phyloP scores from a whole-genome alignment of 2,329 filamentous ascomycete genomes.

The Ceratocystiopsis minuta region DNA sequence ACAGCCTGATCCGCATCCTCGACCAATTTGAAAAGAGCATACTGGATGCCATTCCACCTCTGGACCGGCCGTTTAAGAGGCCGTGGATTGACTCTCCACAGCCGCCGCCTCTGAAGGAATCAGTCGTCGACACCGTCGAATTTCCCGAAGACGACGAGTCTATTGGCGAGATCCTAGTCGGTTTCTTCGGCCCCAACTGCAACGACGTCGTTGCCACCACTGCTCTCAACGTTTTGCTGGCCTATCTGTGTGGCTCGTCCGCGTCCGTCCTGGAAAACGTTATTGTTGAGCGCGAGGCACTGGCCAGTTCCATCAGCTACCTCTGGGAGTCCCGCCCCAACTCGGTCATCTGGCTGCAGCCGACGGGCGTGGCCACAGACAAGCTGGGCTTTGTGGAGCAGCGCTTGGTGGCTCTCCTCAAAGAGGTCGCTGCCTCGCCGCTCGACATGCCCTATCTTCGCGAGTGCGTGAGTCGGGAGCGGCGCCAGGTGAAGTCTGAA shows the following conservation, averaged over 20 bases:
- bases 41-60: constrained; percentile 58
- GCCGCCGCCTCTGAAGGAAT: constrained; percentile 53
- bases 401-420: constrained; percentile 66
- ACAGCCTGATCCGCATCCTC: constrained; percentile 60
- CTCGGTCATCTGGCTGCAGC: constrained; percentile 67
- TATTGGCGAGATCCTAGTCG: constrained; percentile 70
- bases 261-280: constrained; percentile 82
- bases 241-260: constrained; percentile 83
- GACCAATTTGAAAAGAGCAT: constrained; percentile 82
- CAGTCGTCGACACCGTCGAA: constrained; percentile 59
- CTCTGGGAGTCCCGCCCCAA: constrained; percentile 65
- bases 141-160: constrained; percentile 97
- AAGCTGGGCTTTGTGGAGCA: constrained; percentile 72
- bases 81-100: constrained; percentile 85
- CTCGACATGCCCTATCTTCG: constrained; percentile 81
- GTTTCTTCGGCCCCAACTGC: constrained; percentile 72
- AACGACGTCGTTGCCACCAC: constrained; percentile 49
- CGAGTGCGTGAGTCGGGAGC: constrained; percentile 70
- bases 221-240: constrained; percentile 62
- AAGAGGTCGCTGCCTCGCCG: constrained; percentile 60
- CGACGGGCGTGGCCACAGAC: constrained; percentile 73
- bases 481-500: constrained; percentile 63
- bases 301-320: constrained; percentile 72
- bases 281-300: constrained; percentile 81
- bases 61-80: constrained; percentile 58